Evolutionary conservation across 179 eudicot genomes (phyloP).

Genomic region (Sideroxylon spinosum): DNA sequence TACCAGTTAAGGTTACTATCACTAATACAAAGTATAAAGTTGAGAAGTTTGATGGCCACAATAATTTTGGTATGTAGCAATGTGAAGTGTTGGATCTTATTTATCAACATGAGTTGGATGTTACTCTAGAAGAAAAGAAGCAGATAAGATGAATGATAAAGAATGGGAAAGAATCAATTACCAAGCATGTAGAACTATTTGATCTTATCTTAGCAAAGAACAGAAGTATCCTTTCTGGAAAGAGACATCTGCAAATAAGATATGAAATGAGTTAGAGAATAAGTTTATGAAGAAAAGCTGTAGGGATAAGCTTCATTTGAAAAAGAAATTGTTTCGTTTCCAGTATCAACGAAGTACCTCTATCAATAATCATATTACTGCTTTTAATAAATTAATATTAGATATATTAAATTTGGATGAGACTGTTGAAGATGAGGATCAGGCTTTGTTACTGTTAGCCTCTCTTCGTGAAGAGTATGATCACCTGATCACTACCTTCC

Average conservation of each 20-base stretch:
- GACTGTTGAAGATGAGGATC: too few species aligned
- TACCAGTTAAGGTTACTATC: too few species aligned
- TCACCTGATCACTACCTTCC: too few species aligned
- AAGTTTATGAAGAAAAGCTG: neutral
- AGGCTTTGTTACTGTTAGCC: too few species aligned
- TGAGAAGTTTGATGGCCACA: neutral
- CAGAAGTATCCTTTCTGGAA: neutral
- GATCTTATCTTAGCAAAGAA: neutral
- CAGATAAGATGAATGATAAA: neutral
- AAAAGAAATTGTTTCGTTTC: neutral
- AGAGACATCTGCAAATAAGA: neutral
- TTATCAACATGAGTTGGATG: neutral
- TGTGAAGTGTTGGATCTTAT: neutral
- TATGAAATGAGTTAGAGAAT: neutral
- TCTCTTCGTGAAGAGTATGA: too few species aligned
- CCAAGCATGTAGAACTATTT: neutral
- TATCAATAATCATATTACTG: neutral
- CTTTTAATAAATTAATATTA: neutral
- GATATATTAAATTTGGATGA: too few species aligned
- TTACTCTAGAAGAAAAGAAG: neutral
- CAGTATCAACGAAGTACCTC: neutral
- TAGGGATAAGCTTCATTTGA: neutral
- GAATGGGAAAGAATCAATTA: neutral
- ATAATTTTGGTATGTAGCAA: neutral
- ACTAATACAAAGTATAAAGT: neutral